Conservation (phyloP, 2,329 filamentous ascomycete genomes). For the Shiraia bambusicola region DNA sequence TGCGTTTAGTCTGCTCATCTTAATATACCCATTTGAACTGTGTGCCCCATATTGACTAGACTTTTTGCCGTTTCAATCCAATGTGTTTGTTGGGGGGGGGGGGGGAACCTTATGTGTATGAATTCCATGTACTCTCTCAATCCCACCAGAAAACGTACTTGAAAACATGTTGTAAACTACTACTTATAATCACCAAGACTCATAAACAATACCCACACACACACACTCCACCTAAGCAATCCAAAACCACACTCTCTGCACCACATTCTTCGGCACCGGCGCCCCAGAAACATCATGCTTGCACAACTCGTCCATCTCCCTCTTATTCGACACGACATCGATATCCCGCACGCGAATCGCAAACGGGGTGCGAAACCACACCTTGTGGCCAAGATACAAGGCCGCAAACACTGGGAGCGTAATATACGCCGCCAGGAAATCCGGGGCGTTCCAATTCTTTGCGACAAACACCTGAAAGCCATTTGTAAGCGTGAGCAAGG, state of each 20-base stretch:
- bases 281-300: slow-evolving; percentile 32
- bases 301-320: slow-evolving; percentile 42
- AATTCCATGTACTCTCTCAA: no score
- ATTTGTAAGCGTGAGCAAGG: slow-evolving; percentile 37
- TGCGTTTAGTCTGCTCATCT: no score
- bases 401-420: slow-evolving; percentile 43
- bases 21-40: no score
- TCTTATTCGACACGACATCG: slow-evolving; percentile 38
- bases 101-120: no score
- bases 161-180: no score
- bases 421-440: slow-evolving; percentile 56
- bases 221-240: slow-evolving; percentile 26
- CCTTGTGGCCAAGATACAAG: slow-evolving; percentile 40
- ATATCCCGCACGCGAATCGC: slow-evolving; percentile 31
- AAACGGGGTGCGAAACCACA: slow-evolving; percentile 31
- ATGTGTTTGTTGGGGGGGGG: no score
- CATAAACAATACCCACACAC: no score
- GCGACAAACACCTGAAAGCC: slow-evolving; percentile 57
- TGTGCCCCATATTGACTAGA: no score
- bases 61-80: no score
- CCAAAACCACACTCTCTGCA: slow-evolving; percentile 41
- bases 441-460: slow-evolving; percentile 46
- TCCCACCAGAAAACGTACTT: no score
- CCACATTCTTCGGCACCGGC: slow-evolving; percentile 37
- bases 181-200: no score